Conservation (phyloP, 2,329 filamentous ascomycete genomes). For the Ceratocystiopsis brevicomis region DNA sequence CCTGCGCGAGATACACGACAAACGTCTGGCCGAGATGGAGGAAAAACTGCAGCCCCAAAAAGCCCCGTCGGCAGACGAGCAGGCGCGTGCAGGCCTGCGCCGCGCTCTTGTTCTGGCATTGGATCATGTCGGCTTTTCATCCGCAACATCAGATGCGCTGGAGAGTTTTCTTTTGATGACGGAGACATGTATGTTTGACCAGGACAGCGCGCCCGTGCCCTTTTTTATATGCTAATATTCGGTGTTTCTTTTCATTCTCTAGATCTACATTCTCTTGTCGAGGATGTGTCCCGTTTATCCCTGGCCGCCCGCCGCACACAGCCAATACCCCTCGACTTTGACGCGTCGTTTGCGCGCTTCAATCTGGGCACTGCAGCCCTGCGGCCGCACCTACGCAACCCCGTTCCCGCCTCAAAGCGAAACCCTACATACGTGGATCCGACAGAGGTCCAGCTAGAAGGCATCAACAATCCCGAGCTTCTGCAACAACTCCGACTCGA, state of each 20-base stretch:
- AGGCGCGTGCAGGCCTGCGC: constrained; percentile 26
- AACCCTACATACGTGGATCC: too few species aligned
- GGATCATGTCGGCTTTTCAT: constrained; percentile 38
- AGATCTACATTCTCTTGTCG: constrained; percentile 32
- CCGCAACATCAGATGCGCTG: constrained; percentile 34
- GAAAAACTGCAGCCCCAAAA: background rate
- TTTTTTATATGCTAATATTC: background rate
- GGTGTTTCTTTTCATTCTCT: constrained; percentile 23
- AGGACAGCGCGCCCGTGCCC: background rate
- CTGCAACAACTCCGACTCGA: background rate
- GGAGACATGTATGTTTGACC: constrained; percentile 30
- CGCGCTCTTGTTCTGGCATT: constrained; percentile 37
- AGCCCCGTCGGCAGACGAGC: constrained; percentile 11
- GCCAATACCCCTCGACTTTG: constrained; percentile 38
- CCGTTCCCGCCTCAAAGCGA: constrained; percentile 21
- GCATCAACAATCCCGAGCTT: too few species aligned
- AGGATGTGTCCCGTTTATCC: constrained; percentile 27
- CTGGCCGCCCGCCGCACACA: constrained; percentile 30
- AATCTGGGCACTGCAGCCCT: constrained; percentile 32
- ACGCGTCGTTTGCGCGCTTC: constrained; percentile 29
- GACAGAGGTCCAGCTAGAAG: too few species aligned
- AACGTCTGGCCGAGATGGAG: background rate
- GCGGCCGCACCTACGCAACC: constrained; percentile 36
- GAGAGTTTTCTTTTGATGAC: constrained; percentile 37
- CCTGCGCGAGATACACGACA: constrained; percentile 4